These are phyloP conservation scores for Aspergillus incahuasiensis DNA, from an alignment of 495 filamentous ascomycete species.

Conservation along the genomic window DNA sequence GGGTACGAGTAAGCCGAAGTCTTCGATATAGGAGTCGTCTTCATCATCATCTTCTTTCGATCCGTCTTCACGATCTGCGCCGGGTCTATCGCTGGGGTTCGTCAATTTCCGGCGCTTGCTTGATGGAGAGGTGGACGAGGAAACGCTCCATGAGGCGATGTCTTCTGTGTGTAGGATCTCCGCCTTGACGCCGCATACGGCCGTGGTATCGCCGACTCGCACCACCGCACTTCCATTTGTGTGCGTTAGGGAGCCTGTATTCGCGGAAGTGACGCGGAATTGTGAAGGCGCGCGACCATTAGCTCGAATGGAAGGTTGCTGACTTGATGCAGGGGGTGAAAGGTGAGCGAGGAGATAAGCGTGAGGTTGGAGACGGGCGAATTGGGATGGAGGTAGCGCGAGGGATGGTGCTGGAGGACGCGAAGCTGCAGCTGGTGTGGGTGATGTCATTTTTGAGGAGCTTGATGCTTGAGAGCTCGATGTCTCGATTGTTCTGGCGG, in stretches of 20 bases:
- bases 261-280: slow-evolving; percentile 64
- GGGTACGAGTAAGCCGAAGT: slow-evolving; percentile 75
- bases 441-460: slow-evolving; percentile 20
- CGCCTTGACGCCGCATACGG: slow-evolving; percentile 83
- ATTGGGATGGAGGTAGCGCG: slow-evolving; percentile 72
- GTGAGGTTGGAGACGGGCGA: slow-evolving; percentile 83
- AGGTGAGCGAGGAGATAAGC: slow-evolving; percentile 89
- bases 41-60: slow-evolving; percentile 24
- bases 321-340: slow-evolving; percentile 49
- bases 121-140: slow-evolving; percentile 20
- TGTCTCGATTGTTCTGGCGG: not conserved
- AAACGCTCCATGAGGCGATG: slow-evolving; percentile 60
- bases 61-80: slow-evolving; percentile 14
- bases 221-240: slow-evolving; percentile 86
- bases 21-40: slow-evolving; percentile 49
- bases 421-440: slow-evolving; percentile 20
- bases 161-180: slow-evolving; percentile 72
- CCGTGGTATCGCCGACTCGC: slow-evolving; percentile 80
- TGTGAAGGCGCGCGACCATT: slow-evolving; percentile 69
- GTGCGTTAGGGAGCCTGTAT: slow-evolving; percentile 78
- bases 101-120: slow-evolving; percentile 33
- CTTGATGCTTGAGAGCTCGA: not conserved
- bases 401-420: slow-evolving; percentile 42
- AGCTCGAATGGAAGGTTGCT: slow-evolving; percentile 59
- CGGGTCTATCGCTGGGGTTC: slow-evolving; percentile 16